phyloP scores from a whole-genome alignment of 2,329 filamentous ascomycete genomes.

The Escovopsis sp. region DNA sequence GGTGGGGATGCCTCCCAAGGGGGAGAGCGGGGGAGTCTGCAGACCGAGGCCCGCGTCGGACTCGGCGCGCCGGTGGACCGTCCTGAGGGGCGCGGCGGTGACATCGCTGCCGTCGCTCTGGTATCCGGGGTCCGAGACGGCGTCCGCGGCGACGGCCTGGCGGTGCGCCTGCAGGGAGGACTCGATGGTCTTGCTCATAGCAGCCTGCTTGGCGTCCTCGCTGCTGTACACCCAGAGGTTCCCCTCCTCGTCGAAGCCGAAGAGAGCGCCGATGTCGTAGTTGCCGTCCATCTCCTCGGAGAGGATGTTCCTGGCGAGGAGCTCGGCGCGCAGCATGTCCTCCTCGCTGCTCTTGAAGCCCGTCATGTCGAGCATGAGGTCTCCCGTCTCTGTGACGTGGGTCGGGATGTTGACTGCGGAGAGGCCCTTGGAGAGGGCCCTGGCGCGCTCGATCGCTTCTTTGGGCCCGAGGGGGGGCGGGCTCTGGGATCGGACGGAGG shows the following conservation, averaged over 20 bases:
- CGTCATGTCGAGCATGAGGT: conserved; percentile 96
- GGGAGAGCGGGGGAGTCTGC: conserved; percentile 53
- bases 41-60: conserved; percentile 43
- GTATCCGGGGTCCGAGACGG: conserved; percentile 83
- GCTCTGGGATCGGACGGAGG: conserved; percentile 52
- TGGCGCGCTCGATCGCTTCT: conserved; percentile 71
- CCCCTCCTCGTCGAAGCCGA: conserved; percentile 86
- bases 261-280: conserved; percentile 89
- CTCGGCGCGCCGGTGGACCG: conserved; percentile 47
- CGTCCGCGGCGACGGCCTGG: conserved; percentile 52
- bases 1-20: conserved; percentile 49
- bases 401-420: conserved; percentile 84
- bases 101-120: conserved; percentile 71
- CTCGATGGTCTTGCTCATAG: conserved; percentile 49
- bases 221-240: conserved; percentile 99
- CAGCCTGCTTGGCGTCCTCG: conserved; percentile 85
- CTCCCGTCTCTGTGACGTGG: conserved; percentile 79
- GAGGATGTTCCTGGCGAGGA: conserved; percentile 83
- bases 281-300: conserved; percentile 86
- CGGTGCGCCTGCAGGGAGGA: conserved; percentile 29
- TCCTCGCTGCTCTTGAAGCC: conserved; percentile 91
- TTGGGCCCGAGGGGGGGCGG: conserved; percentile 55
- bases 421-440: conserved; percentile 72
- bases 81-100: conserved; percentile 29
- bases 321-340: conserved; percentile 78